Evolutionary conservation across 192 early-diverging fungal species (phyloP).

Genomic region (Cladochytrium replicatum): DNA sequence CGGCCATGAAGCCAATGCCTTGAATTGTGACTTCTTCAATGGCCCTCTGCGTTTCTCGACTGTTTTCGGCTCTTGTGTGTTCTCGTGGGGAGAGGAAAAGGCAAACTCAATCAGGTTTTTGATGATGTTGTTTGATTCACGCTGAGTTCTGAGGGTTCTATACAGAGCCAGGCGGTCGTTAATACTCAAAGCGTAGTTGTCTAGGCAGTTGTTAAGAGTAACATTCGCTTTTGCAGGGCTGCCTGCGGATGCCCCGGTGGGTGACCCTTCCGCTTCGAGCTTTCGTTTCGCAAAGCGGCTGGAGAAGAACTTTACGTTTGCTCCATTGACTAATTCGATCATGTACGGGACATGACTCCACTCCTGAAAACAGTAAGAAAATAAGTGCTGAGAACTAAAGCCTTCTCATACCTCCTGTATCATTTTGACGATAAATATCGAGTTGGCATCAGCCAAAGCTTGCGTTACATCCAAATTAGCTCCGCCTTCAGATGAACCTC

Average conservation of each 20-base stretch:
- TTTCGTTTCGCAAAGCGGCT: conserved; percentile 4
- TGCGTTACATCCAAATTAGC: background rate
- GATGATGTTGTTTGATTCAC: too few species aligned
- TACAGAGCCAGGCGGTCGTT: conserved; percentile 35
- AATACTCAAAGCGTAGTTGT: conserved; percentile 38
- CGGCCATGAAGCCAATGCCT: too few species aligned
- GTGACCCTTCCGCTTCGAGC: conserved; percentile 32
- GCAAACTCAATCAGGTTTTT: too few species aligned
- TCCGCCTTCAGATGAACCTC: too few species aligned
- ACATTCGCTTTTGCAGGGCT: conserved; percentile 35
- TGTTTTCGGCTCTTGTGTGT: too few species aligned
- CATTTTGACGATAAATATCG: conserved; percentile 45
- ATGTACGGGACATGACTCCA: conserved; percentile 32
- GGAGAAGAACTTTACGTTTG: conserved; percentile 38
- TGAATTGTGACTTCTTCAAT: too few species aligned
- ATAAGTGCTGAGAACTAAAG: background rate
- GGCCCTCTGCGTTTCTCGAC: too few species aligned
- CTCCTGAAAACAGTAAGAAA: conserved; percentile 18
- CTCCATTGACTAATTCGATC: conserved; percentile 35
- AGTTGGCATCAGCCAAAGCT: conserved; percentile 33
- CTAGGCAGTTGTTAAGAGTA: conserved; percentile 36
- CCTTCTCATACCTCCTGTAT: conserved; percentile 25
- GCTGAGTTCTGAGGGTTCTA: conserved; percentile 25
- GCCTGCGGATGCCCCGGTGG: too few species aligned
- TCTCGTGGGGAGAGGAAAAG: too few species aligned